Evolutionary conservation across 306 rosid genomes (phyloP), one percentile per base, ranked within the genome.

Genomic region (Begonia peltatifolia): DNA sequence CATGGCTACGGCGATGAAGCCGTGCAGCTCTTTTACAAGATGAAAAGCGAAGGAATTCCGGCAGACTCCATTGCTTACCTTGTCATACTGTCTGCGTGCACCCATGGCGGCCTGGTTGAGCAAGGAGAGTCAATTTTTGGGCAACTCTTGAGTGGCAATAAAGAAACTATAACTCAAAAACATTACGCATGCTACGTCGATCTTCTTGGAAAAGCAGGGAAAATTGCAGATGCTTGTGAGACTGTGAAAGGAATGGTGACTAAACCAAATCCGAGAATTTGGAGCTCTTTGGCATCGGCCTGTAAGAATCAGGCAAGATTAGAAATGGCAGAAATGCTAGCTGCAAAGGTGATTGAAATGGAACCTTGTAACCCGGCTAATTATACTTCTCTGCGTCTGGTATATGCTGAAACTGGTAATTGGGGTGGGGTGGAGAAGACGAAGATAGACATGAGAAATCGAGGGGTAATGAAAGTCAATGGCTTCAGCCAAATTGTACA

Each of bases 171-270:
- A 57, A 65, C 73, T 6, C 10, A 50, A 30, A 82, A 79, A 67
- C 93, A 79, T 52, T 83, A 74, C 52, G 75, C 87, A 62, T 79
- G 87, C 73, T 67, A 59, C 12, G 58, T 79, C 35, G 72, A 77
- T 68, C 84, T 79, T 61, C 82, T 77, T 42, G 93, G 87, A 59
- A 77, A 77, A 61, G 62, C 81, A 52, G 87, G 87, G 22, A 72
- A 74, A 71, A 48, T 83, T 66, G 82, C 76, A 72, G 75, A 74
- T 38, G 93, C 84, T 48, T 58, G 77, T 60, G 74, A 79, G 60
- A 48, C 70, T 14, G 42, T 58, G 60, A 74, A 63, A 68, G 55
- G 16, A 13, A 79, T 79, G 81, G 84, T 76, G 1, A 69, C 77
- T 79, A 63, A 72, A 68, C 82, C 93, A 11, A 83, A 76, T 56